phyloP scores from a whole-genome alignment of 139 green algal genomes.

The Micractinium conductrix region DNA sequence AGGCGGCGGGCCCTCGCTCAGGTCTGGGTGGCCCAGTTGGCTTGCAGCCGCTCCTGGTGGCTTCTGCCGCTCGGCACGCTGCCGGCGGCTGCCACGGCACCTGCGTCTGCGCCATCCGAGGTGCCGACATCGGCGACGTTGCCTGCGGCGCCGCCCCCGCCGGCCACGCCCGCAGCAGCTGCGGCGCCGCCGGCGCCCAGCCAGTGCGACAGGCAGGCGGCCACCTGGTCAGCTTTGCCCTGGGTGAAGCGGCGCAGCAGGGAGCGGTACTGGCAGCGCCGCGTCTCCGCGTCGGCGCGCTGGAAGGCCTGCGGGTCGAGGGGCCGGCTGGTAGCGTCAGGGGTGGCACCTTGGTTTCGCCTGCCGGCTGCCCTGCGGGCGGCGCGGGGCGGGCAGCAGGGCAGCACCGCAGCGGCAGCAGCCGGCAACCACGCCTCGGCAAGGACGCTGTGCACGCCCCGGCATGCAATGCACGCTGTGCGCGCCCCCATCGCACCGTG shows the following conservation, averaged over 20 bases:
- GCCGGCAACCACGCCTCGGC: not conserved
- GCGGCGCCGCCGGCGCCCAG: not conserved
- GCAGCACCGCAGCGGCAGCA: not conserved
- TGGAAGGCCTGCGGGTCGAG: not conserved
- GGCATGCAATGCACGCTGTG: no score
- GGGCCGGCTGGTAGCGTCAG: no score
- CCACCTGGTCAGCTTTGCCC: not conserved
- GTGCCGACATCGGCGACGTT: not conserved
- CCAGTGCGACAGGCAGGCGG: not conserved
- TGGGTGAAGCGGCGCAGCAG: not conserved
- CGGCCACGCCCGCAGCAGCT: not conserved
- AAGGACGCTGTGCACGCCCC: not conserved
- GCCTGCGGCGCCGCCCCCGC: not conserved
- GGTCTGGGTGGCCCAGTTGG: not conserved
- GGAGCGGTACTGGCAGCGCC: slow-evolving; percentile 16
- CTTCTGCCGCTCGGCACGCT: not conserved
- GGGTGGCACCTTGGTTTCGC: no score
- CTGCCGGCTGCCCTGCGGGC: no score
- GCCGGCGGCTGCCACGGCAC: not conserved
- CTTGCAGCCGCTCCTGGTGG: not conserved
- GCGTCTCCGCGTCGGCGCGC: not conserved
- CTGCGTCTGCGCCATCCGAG: not conserved
- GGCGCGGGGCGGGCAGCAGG: not conserved
- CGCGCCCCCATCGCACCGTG: not conserved
- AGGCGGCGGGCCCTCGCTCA: no score